Evolutionary conservation across 1,284 basidiomycete genomes (phyloP), one percentile per base, ranked within the genome.

Genomic region (Naganishia sp.): DNA sequence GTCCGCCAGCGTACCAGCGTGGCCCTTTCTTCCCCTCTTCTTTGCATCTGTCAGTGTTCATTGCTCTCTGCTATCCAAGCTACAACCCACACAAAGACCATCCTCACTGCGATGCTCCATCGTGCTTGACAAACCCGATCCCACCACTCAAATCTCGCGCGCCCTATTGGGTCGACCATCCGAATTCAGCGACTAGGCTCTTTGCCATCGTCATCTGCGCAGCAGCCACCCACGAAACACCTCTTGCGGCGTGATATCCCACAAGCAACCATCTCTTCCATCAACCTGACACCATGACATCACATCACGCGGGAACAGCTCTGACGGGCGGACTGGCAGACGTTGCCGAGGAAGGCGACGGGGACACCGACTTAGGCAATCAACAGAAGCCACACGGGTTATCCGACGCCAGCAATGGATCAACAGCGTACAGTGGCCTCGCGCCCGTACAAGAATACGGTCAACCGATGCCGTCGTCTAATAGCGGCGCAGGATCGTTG

Each of bases 341-440:
- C 50, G 65, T 66, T 31, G 58, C 65, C 31, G 65, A 66, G 62
- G 65, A 66, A 42, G 42, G 57, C 35, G 58, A 61, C n/a, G 58
- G 58, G 9, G 65, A 66, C 28, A 60, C 65, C 28, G 65, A 66
- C 25, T 52, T 66, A 66, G 55, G 64, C 28, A 41, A 32, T n/a
- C 55, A 53, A n/a, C 47, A 58, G 28, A 39, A 25, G 18, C 47
- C 15, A 49, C 54, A 55, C 32, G n/a, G 11, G 43, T 23, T 6
- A 9, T 39, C 52, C 35, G 31, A 50, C 11, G 11, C n/a, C 18
- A 28, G 5, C 28, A n/a, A 31, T 21, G 23, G 21, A 31, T n/a
- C 18, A 28, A 17, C 35, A 39, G 7, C 42, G 13, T 39, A 13
- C 54, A 56, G 57, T 35, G 53, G 54, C 11, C n/a, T 41, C 21